Percentiles rank a stretch among this genome's conserved stretches.
Evolutionary conservation across 495 filamentous ascomycete genomes (phyloP).

Genomic region (Neurospora sp.): DNA sequence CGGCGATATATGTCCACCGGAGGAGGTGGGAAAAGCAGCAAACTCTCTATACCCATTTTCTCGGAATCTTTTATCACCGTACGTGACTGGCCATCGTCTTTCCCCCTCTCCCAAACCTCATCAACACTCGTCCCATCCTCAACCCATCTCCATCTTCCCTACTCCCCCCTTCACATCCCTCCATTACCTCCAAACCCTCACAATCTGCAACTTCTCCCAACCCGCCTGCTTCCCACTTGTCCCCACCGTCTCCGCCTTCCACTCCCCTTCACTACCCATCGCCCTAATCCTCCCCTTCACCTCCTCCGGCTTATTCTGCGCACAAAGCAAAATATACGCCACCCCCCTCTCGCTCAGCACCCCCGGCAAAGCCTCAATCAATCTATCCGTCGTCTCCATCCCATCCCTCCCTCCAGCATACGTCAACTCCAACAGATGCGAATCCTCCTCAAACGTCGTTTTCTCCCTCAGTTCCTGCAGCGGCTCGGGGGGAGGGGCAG

Average conservation of each 20-base stretch:
- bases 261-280: conserved; percentile 37
- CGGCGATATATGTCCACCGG: background rate
- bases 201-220: conserved; percentile 81
- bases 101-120: background rate
- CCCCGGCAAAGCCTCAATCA: conserved; percentile 56
- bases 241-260: conserved; percentile 71
- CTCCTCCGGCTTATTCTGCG: conserved; percentile 70
- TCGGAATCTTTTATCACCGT: background rate
- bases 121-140: background rate
- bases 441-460: conserved; percentile 54
- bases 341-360: conserved; percentile 60
- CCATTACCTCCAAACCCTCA: conserved; percentile 59
- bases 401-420: conserved; percentile 84
- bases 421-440: conserved; percentile 70
- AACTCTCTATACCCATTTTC: background rate
- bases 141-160: background rate
- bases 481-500: conserved; percentile 18
- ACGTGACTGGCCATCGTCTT: background rate
- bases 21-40: background rate
- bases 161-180: background rate
- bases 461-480: background rate
- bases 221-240: conserved; percentile 76
- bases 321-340: conserved; percentile 82
- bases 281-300: conserved; percentile 55
- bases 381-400: conserved; percentile 80